Percentiles rank a stretch among this genome's conserved stretches.
phyloP scores from a whole-genome alignment of 2,329 filamentous ascomycete genomes.

The Aureobasidium namibiae region DNA sequence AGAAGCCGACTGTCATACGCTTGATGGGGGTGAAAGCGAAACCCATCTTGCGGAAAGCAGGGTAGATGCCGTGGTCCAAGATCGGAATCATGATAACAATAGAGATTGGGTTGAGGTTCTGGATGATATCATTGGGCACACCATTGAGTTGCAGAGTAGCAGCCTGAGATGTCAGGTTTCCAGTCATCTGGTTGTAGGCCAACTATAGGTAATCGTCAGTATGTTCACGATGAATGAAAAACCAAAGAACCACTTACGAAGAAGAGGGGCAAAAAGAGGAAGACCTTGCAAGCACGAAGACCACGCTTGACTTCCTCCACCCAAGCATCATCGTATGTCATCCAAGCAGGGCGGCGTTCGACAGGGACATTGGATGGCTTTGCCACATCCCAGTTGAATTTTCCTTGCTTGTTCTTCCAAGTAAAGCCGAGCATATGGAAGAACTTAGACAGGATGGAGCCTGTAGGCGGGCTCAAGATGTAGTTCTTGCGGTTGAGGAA shows the following conservation, averaged over 20 bases:
- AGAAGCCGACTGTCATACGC: slow-evolving; percentile 44
- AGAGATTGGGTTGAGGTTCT: slow-evolving; percentile 32
- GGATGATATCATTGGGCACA: slow-evolving; percentile 41
- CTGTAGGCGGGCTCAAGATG: slow-evolving; percentile 56
- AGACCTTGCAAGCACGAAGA: slow-evolving; percentile 61
- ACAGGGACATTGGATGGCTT: slow-evolving; percentile 54
- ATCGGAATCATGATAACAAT: slow-evolving; percentile 39
- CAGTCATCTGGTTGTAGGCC: slow-evolving; percentile 48
- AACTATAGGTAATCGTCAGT: not conserved
- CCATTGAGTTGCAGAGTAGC: slow-evolving; percentile 34
- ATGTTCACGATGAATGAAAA: not conserved
- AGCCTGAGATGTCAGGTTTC: slow-evolving; percentile 40
- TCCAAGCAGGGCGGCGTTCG: slow-evolving; percentile 56
- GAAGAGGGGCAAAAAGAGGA: slow-evolving; percentile 43
- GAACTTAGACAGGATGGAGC: slow-evolving; percentile 63
- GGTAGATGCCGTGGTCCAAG: slow-evolving; percentile 38
- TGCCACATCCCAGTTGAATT: slow-evolving; percentile 50
- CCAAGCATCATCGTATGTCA: slow-evolving; percentile 75
- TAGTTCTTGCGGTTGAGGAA: slow-evolving; percentile 36
- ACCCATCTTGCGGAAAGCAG: slow-evolving; percentile 34
- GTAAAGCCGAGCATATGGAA: slow-evolving; percentile 52
- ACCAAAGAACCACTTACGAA: slow-evolving; percentile 33
- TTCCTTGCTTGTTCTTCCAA: slow-evolving; percentile 38
- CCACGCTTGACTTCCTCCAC: slow-evolving; percentile 65
- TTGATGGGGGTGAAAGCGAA: slow-evolving; percentile 43